Evolutionary conservation across 108 stramenopile genomes (phyloP), one percentile per base, ranked within the genome.

Genomic region (Ochromonas danica): DNA sequence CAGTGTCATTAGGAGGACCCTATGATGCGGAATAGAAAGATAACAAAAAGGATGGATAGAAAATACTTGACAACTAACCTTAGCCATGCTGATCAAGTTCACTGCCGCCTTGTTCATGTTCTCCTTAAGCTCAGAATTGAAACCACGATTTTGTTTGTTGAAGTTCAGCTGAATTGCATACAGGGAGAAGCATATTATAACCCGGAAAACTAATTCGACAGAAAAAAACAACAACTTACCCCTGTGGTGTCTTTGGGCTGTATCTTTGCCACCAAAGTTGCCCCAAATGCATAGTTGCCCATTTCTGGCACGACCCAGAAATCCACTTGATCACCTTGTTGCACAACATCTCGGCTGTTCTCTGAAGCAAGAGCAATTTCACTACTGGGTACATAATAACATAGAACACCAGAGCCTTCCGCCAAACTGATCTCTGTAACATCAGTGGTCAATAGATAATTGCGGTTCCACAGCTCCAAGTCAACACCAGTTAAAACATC

Each of bases 1-100:
- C 17, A 6, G 10, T 33, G 63, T 67, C 63, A 67, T 36, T 33
- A 35, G 63, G 63, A 14, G 63, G 63, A 36, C 63, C 63, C 63
- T 67, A 67, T 22, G 51, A 57, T n/a, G n/a, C n/a, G n/a, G 63
- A 67, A 67, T 14, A 14, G 63, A 67, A 28, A 14, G 31, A 35
- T 10, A 67, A 10, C 31, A 67, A 6, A 67, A 28, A 31, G 63
- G 22, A 51, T 51, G 45, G 22, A 51, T 51, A 51, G 22, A 67
- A 36, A 14, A 36, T 14, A 31, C 63, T 14, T 10, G 27, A 28
- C 6, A 22, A 67, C 17, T 28, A 14, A 67, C 63, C 63, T 28
- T 6, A 67, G 63, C 27, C 63, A 67, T 67, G 63, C 30, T 67
- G 22, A 51, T 51, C 14, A 51, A 22, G 6, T 6, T 22, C 17